These are phyloP conservation scores for Annulohypoxylon moriforme DNA, from an alignment of 495 filamentous ascomycete genomes.

Conservation along the genomic window DNA sequence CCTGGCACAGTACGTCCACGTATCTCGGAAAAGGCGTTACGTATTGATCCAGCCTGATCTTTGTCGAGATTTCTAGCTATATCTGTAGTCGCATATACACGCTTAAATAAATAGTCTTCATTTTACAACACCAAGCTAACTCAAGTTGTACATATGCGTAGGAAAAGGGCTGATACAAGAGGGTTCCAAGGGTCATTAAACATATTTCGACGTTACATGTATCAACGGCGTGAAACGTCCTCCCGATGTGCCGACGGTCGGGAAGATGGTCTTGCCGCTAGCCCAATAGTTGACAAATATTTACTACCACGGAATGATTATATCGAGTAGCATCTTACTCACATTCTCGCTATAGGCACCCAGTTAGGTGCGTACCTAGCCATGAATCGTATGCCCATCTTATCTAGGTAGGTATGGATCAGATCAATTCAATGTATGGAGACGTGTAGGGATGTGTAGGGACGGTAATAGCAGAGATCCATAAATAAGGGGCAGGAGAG, in stretches of 20 bases:
- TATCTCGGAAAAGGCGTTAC: not conserved
- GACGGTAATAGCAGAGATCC: not conserved
- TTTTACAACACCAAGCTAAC: not conserved
- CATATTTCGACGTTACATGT: not conserved
- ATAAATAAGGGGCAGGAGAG: slow-evolving; percentile 16
- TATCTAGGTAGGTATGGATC: not conserved
- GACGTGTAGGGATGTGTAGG: not conserved
- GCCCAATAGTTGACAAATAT: slow-evolving; percentile 5
- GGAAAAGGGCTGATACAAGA: not conserved
- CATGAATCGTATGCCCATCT: slow-evolving; percentile 2
- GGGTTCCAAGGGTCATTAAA: not conserved
- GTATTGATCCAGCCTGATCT: not conserved
- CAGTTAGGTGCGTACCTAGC: not conserved
- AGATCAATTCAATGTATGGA: slow-evolving; percentile 1
- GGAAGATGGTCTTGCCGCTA: slow-evolving; percentile 11
- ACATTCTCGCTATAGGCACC: not conserved
- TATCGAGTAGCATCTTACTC: not conserved
- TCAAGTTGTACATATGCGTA: not conserved
- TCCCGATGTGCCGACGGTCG: slow-evolving; percentile 15
- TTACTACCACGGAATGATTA: not conserved
- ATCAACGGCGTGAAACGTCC: slow-evolving; percentile 13
- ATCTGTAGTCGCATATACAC: not conserved
- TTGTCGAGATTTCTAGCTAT: not conserved
- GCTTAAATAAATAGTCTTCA: not conserved
- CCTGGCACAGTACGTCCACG: not conserved